phyloP scores from a whole-genome alignment of 1,139 yeast genomes.

The Yarrowia galli region DNA sequence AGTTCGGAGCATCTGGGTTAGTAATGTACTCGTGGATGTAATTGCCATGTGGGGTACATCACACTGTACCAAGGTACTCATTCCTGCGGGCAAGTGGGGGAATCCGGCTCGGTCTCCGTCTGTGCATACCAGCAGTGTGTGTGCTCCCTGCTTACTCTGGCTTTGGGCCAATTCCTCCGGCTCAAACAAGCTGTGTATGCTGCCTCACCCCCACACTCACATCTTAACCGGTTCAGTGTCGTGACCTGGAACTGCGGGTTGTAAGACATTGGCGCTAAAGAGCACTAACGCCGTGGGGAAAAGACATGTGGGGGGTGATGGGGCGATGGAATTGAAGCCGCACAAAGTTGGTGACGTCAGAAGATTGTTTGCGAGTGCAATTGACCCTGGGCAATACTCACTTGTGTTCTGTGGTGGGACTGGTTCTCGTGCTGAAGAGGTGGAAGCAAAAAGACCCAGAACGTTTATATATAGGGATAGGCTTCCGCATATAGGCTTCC shows the following conservation, averaged over 20 bases:
- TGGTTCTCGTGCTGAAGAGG: slow-evolving; percentile 14
- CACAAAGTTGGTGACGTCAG: no score
- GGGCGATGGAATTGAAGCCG: no score
- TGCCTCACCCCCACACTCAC: neutral
- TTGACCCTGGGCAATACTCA: slow-evolving; percentile 10
- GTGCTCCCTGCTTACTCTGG: neutral
- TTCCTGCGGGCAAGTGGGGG: slow-evolving; percentile 26
- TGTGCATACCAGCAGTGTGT: neutral
- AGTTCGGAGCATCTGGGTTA: slow-evolving; percentile 35
- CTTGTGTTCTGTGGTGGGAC: slow-evolving; percentile 8
- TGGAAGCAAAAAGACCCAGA: slow-evolving; percentile 4
- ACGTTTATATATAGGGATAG: slow-evolving; percentile 19
- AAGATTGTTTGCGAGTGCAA: neutral
- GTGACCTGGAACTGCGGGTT: neutral
- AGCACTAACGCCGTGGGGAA: slow-evolving; percentile 9
- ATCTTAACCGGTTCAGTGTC: no score
- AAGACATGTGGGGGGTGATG: neutral
- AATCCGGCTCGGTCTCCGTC: neutral
- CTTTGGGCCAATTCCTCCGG: neutral
- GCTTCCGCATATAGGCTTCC: slow-evolving; percentile 12
- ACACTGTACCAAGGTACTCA: no score
- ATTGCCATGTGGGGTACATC: no score
- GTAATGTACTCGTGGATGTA: no score
- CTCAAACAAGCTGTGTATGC: neutral
- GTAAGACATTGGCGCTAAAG: slow-evolving; percentile 8